Conservation (phyloP, 176 grass and related monocot genomes). For the Aegilops bicornis region DNA sequence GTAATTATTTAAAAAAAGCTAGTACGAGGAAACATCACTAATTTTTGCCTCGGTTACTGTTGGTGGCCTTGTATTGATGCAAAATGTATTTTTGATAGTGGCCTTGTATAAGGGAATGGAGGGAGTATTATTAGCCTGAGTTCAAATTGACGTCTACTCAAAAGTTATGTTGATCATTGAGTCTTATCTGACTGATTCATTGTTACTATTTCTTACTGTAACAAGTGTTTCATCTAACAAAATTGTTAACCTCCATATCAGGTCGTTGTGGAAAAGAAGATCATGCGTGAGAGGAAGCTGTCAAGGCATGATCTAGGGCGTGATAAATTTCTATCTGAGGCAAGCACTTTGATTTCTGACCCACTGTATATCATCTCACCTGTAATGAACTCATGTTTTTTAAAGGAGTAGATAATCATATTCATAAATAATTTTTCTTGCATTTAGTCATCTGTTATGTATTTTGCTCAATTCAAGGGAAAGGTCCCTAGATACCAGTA, state of each 20-base stretch:
- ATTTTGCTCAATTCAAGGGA: background rate
- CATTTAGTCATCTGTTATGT: background rate
- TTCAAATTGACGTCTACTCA: background rate
- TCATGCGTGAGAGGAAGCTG: slow-evolving; percentile 90
- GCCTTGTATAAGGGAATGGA: too few species aligned
- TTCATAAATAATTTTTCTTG: background rate
- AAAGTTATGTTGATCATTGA: background rate
- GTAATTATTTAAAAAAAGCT: too few species aligned
- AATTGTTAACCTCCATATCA: slow-evolving; percentile 26
- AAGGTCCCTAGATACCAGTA: background rate
- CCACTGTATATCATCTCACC: background rate
- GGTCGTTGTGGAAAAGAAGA: slow-evolving; percentile 94
- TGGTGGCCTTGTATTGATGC: too few species aligned
- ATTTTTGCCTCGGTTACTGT: too few species aligned
- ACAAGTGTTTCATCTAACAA: slow-evolving; percentile 19
- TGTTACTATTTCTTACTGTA: background rate
- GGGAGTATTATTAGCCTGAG: slow-evolving; percentile 15
- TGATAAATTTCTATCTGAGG: slow-evolving; percentile 74
- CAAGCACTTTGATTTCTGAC: slow-evolving; percentile 27
- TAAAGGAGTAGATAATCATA: background rate
- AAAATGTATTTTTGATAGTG: too few species aligned
- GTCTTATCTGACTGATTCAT: background rate
- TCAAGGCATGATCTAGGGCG: slow-evolving; percentile 89
- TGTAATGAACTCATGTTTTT: background rate
- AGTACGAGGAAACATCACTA: too few species aligned